phyloP scores from a whole-genome alignment of 768 basidiomycete genomes.

The Royoungia palumana region DNA sequence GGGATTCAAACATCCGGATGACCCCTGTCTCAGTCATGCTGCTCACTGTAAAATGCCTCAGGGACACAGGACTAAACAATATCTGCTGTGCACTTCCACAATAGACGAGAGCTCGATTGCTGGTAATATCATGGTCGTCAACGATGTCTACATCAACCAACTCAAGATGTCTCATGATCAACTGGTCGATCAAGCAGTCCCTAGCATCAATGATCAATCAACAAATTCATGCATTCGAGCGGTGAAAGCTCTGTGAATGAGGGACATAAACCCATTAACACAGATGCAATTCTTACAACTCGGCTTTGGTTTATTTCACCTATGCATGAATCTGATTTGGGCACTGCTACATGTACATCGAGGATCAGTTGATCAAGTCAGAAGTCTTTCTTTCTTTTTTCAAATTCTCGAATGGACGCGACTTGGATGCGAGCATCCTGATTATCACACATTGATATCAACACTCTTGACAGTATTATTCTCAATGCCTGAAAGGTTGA shows the following conservation, averaged over 20 bases:
- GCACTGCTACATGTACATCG: slow-evolving; percentile 28
- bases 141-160: slow-evolving; percentile 4
- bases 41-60: background rate
- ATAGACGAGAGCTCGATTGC: slow-evolving; percentile 7
- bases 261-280: background rate
- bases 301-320: slow-evolving; percentile 3
- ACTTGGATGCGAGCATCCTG: slow-evolving; percentile 26
- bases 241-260: background rate
- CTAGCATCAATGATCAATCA: slow-evolving; percentile 1
- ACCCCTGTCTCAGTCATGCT: background rate
- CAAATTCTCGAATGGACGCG: slow-evolving; percentile 21
- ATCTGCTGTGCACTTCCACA: background rate
- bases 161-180: background rate
- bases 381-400: slow-evolving; percentile 32
- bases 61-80: background rate
- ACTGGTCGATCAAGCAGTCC: background rate
- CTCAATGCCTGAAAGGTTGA: no score
- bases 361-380: slow-evolving; percentile 21
- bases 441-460: slow-evolving; percentile 1
- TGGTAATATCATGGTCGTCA: background rate
- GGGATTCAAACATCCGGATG: no score
- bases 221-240: background rate
- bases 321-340: slow-evolving; percentile 34
- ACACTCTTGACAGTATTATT: background rate
- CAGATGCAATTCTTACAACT: background rate